Base-by-base conservation (phyloP, 257 asterid genomes). In the Fraxinus anomala region DNA sequence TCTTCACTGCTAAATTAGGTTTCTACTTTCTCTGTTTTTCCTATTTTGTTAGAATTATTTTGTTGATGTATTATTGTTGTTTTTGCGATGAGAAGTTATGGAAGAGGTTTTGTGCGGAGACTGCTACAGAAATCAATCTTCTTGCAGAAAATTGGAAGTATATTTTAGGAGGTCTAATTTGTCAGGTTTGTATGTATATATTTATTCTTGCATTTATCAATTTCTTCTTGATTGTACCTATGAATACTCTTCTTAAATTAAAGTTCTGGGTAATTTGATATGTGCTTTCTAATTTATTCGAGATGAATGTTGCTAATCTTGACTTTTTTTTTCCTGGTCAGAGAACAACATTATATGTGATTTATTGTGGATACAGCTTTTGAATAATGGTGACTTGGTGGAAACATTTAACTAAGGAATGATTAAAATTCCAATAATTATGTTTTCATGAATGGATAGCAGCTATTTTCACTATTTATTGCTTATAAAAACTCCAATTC, bases 71-170 rank as follows among this genome's bases (percentile, higher is more conserved):
- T n/a, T 23, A 67, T 54, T 56, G 3, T 63, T 71, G 5, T 30
- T 75, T 36, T 30, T 75, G 31, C 39, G 36, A 61, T 69, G 82
- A 54, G 85, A 83, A 91, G 96, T 36, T 90, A 73, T 89, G 93
- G 96, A 92, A 89, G 88, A 92, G 90, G 79, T 24, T 92, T 39
- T 89, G 85, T 82, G 79, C 84, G 47, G 97, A 92, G 85, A 67
- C 73, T 37, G 68, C 84, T 33, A 84, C 85, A 49, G 97, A 92
- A 84, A 80, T 90, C 84, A 88, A 76, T 67, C 95, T 91, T 70
- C 90, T 91, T 44, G 89, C 89, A 4, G 91, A 91, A 76, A 89
- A 87, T 47, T 89, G 94, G 97, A 91, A 87, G 85, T 85, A 87
- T 82, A 77, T 91, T 74, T 82, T 92, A 73, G 95, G 92, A 1